Evolutionary conservation across 345 rosid species (phyloP).

Genomic region (Hirschfeldia incana): DNA sequence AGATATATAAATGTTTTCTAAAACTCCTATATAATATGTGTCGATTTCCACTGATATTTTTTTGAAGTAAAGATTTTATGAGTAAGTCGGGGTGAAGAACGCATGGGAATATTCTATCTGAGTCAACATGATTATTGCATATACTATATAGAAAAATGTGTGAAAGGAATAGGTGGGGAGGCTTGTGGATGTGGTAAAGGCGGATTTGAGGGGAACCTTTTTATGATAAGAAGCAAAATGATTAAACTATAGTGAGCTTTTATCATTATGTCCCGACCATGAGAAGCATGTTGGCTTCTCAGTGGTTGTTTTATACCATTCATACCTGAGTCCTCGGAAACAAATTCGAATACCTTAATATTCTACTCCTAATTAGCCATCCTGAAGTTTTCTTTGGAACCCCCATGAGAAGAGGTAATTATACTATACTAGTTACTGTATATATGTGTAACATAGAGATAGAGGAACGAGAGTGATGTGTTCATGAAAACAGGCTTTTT

Average conservation of each 20-base stretch:
- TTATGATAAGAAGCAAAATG: constrained; percentile 40
- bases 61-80: constrained; percentile 23
- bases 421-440: too few species aligned
- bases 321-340: background rate
- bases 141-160: constrained; percentile 44
- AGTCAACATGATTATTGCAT: constrained; percentile 36
- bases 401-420: background rate
- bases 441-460: too few species aligned
- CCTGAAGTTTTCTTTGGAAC: background rate
- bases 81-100: constrained; percentile 34
- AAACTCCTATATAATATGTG: constrained; percentile 13
- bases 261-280: constrained; percentile 42
- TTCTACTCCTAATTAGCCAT: background rate
- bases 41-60: constrained; percentile 24
- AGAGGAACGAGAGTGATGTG: too few species aligned
- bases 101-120: constrained; percentile 39
- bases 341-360: background rate
- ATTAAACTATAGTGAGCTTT: constrained; percentile 33
- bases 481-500: too few species aligned
- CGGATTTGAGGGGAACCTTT: constrained; percentile 27
- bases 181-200: constrained; percentile 43
- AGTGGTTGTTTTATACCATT: constrained; percentile 35
- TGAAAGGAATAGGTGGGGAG: constrained; percentile 35
- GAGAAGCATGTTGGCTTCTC: constrained; percentile 42
- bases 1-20: constrained; percentile 1